Base-by-base conservation (phyloP, 2,329 filamentous ascomycete species). In the Ceratocystis diversiconidia region DNA sequence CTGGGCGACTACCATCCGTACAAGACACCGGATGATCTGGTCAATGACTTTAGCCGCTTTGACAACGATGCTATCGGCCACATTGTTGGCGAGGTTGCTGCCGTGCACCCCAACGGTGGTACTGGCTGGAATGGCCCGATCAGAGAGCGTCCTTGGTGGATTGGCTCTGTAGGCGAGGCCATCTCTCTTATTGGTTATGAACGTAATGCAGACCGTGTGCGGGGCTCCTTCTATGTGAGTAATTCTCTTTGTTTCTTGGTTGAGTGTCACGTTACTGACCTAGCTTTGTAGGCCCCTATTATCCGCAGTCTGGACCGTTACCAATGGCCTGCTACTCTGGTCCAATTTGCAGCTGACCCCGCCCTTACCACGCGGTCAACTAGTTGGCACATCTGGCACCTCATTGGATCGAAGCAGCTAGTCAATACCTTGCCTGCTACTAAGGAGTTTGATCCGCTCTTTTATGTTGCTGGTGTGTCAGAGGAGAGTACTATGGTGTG, bases 171-270 rank as follows among this genome's bases (percentile, higher is more conserved):
- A 2, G 80, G 80, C 15, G 85, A 88, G 71, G 85, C 83, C 28
- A 78, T 88, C n/a, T 85, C 81, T 65, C 76, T 87, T 17, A 78
- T 88, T 68, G 82, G 84, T 19, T 82, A 82, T 36, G 85, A 88
- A 76, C 78, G 85, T 65, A 88, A 88, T 73, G 77, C 79, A 2
- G 82, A 86, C 69, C 78, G 79, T 22, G 78, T 86, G 57, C 78
- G 79, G 1, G 81, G 80, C 5, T 78, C 79, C 0, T 76, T 78
- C 63, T 83, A 82, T 74, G 67, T 68, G 61, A 57, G 57, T 57
- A 17, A 25, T 15, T 30, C 1, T 12, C 5, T 63, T 36, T 30
- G 28, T 3, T 36, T 59, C 28, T n/a, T 15, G 5, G 12, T 17
- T 10, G 55, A 17, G 30, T 30, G 22, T 36, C 10, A 8, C 17